Base-by-base conservation (phyloP, 2,329 filamentous ascomycete genomes). In the Amphichorda felina region DNA sequence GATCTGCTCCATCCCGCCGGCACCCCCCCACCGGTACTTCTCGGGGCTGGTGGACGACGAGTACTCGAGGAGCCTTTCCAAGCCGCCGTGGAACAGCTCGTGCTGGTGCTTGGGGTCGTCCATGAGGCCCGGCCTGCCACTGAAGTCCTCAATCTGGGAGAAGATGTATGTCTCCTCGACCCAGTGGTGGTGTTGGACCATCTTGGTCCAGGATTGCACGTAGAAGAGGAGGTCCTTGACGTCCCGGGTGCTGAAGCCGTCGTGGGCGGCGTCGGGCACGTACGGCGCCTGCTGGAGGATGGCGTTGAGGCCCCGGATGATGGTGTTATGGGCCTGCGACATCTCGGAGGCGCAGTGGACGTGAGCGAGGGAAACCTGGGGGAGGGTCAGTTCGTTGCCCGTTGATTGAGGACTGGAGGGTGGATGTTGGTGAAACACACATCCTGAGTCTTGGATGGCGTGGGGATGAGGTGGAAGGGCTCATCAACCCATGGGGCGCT, bases 121-220 rank as follows among this genome's bases (percentile, higher is more conserved):
- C 56, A 60, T 59, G 3, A 55, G 19, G 2, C 47, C 50, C 0
- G 44, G 42, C 19, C 47, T 43, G 6, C 47, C 45, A 7, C 47
- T 49, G 15, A 54, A 41, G n/a, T 45, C 47, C 21, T 54, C 51
- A 5, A 59, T 40, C 21, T 44, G 49, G 1, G 57, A 56, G 37
- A 61, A 60, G 18, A 57, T 53, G 30, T 46, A 38, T 0, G 30
- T 38, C 34, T 60, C 57, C 36, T 60, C 57, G 25, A 45, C 40
- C 2, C 43, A 34, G 37, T 60, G 56, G 38, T 59, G 57, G 38
- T 58, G 53, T 26, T 57, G 42, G 5, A 60, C 50, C 26, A 49
- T 51, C 13, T 54, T 49, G 14, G 42, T 43, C 50, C 54, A 60
- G 9, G 49, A 50, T 2, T 43, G 38, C 7, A 53, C 43, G 38